A percentile compares a stretch with the other conserved stretches of the same genome.
Evolutionary conservation across 2,329 filamentous ascomycete species (phyloP).

Genomic region (Trichoderma koningii): DNA sequence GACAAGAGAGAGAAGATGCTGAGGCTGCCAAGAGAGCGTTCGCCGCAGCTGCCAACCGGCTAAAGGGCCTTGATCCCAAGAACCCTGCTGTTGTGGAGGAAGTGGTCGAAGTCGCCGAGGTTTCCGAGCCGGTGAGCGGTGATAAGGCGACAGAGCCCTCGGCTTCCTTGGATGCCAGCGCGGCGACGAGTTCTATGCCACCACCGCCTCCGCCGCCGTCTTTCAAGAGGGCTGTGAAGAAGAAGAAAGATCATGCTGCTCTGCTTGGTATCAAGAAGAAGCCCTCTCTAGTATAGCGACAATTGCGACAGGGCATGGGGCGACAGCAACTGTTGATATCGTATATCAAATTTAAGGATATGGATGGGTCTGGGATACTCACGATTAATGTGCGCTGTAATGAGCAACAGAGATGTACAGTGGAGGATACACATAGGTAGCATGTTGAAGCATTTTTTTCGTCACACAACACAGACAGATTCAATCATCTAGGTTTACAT

Average conservation of each 20-base stretch:
- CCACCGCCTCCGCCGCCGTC: constrained; percentile 52
- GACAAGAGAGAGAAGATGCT: constrained; percentile 78
- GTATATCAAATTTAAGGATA: not conserved
- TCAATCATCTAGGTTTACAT: too few relatives aligned
- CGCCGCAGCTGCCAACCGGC: constrained; percentile 59
- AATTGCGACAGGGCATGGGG: not conserved
- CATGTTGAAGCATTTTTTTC: too few relatives aligned
- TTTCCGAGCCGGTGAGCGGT: not conserved
- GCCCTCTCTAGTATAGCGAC: constrained; percentile 53
- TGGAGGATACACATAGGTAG: too few relatives aligned
- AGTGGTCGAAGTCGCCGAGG: constrained; percentile 40
- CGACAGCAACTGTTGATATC: not conserved
- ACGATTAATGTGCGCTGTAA: too few relatives aligned
- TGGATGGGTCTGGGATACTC: not conserved
- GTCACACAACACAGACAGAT: too few relatives aligned
- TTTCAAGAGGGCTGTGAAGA: constrained; percentile 77
- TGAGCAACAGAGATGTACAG: too few relatives aligned
- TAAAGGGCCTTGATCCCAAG: constrained; percentile 32
- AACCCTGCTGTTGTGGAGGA: not conserved
- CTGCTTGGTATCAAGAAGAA: constrained; percentile 88
- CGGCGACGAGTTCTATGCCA: constrained; percentile 36
- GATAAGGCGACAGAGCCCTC: not conserved
- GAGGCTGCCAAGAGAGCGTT: constrained; percentile 82
- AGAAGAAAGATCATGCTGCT: constrained; percentile 80
- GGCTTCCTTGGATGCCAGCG: constrained; percentile 30